Evolutionary conservation across 768 basidiomycete species (phyloP), one percentile per base, ranked within the genome.

Genomic region (Terana coerulea): DNA sequence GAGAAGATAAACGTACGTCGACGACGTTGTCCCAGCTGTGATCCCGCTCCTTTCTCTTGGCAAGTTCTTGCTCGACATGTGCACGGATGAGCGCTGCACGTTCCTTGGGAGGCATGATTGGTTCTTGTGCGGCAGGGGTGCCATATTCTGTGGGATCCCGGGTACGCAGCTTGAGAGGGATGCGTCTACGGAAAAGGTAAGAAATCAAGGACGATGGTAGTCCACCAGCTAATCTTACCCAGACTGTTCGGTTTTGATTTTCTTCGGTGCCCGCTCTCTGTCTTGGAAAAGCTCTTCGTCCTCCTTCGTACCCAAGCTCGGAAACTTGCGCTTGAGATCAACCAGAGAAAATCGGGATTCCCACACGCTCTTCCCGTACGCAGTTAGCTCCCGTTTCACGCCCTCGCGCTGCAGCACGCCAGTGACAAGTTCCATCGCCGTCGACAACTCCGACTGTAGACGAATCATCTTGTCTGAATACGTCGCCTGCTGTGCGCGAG

Each of bases 401-500:
- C 66, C 77, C 68, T 98, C 95, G 12, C 97, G 85, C 8, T 72
- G 67, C 5, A 89, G 68, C 2, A 94, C 74, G 30, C 76, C 70
- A 55, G 76, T 77, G 12, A 92, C 87, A 3, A 98, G 75, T 31
- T 91, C 83, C 2, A 88, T 72, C 0, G 89, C 83, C 41, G 77
- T 80, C 1, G 76, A 67, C 4, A 99, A 73, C 67, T 98, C 94
- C 26, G 69, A 65, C 56, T 91, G 85, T 14, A 98, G 72, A 17
- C 91, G 88, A 4, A 83, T 69, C 57, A 99, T 80, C 59, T 92
- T 91, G 61, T 98, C 95, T 12, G 93, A 86, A 15, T 86, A 91
- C 1, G 88, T 87, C 9, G 84, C 84, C 62, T 98, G 95, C 1
- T 88, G 88, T 12, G 93, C 86, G 7, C 95, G 84, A 8, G 95